phyloP scores from a whole-genome alignment of 768 basidiomycete species.

The Scleroderma bovista region DNA sequence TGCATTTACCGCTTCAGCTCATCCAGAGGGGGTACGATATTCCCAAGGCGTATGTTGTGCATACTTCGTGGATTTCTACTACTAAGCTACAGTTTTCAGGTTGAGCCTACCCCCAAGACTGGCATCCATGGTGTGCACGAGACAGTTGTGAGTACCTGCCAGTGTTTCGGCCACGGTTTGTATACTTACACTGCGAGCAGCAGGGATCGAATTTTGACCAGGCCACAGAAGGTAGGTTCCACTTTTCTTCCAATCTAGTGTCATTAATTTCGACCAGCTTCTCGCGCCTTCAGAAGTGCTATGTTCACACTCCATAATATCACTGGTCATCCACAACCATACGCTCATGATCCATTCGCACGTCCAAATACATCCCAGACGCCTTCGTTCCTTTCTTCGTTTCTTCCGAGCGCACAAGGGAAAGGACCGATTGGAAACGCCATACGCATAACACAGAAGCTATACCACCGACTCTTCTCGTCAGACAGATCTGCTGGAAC shows the following conservation, averaged over 20 bases:
- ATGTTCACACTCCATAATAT: conserved; percentile 59
- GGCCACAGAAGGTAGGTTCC: conserved; percentile 46
- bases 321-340: conserved; percentile 52
- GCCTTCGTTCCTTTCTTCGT: conserved; percentile 52
- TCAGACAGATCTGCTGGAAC: conserved; percentile 36
- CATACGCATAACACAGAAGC: conserved; percentile 59
- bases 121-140: conserved; percentile 5
- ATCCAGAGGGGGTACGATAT: conserved; percentile 15
- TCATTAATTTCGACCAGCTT: conserved; percentile 36
- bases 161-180: background rate
- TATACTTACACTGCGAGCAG: conserved; percentile 1
- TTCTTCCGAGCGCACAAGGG: conserved; percentile 69
- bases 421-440: conserved; percentile 71
- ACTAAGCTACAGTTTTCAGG: conserved; percentile 2
- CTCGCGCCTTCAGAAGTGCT: conserved; percentile 73
- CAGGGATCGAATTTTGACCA: conserved; percentile 32
- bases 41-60: conserved; percentile 13
- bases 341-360: conserved; percentile 45
- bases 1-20: conserved; percentile 41
- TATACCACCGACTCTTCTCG: conserved; percentile 49
- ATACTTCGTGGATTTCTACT: background rate
- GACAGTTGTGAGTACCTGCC: conserved; percentile 9
- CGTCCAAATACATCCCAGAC: conserved; percentile 35
- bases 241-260: background rate
- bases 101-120: conserved; percentile 7